Evolutionary conservation across 495 filamentous ascomycete genomes (phyloP), one percentile per base, ranked within the genome.

Genomic region (Physcia stellaris): DNA sequence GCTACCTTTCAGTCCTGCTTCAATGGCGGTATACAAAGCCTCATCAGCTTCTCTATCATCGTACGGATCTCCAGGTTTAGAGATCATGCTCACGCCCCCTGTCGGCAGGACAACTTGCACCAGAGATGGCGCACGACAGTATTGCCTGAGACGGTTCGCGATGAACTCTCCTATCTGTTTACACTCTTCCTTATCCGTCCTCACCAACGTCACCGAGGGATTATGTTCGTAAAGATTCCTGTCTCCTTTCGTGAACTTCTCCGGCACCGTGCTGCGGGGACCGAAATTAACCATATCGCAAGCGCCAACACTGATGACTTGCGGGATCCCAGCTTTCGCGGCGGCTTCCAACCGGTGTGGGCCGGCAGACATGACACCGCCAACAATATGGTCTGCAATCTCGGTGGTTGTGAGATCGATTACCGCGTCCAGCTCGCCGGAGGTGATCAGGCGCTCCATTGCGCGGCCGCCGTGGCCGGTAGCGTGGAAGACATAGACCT

Each of bases 231-330:
- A 66, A 7, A 80, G 50, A n/a, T 55, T 56, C 29, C 76, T 54
- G 4, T 42, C 46, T 6, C 41, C 41, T 20, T 64, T 33, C 0
- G 17, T 39, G 32, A 60, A 73, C 32, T 53, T 42, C 29, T 59
- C 48, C 0, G 79, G 79, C 6, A 84, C 59, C 1, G 62, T 75
- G 0, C 60, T 52, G 11, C 23, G 50, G 0, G 68, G 60, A 0
- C 79, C 79, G 46, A 81, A 83, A 43, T 82, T 81, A 5, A 73
- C 67, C 67, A 83, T 81, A 39, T 84, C 79, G 5, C 65, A 61
- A 0, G 79, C 79, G 0, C 79, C 79, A 6, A 80, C 55, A 37
- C 66, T 71, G 3, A 84, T 56, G 9, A 84, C 56, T 19, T 75
- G 62, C 0, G 79, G 78, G 9, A 83, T 64, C 2, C 73, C 68